Evolutionary conservation across 345 rosid species (phyloP).

Genomic region (Viola odorata): DNA sequence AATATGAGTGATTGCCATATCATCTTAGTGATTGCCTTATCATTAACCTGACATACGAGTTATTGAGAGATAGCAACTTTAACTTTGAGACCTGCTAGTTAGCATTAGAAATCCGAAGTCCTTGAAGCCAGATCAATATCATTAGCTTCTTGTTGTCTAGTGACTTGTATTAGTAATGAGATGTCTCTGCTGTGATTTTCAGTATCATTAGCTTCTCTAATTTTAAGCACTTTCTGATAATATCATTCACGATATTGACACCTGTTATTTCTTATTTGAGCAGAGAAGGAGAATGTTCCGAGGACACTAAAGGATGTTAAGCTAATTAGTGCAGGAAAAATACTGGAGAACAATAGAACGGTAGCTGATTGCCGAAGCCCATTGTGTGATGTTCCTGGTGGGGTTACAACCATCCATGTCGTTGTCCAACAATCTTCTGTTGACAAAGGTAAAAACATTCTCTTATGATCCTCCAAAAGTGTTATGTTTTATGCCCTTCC

Average conservation of each 20-base stretch:
- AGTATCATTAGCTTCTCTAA: background rate
- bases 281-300: constrained; percentile 89
- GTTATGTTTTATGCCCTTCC: background rate
- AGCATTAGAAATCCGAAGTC: background rate
- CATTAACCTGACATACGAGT: background rate
- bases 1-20: no score
- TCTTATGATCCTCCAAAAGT: background rate
- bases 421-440: constrained; percentile 70
- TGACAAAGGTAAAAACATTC: constrained; percentile 55
- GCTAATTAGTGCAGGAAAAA: constrained; percentile 87
- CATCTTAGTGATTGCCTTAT: background rate
- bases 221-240: background rate
- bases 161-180: no score
- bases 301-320: constrained; percentile 83
- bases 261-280: constrained; percentile 4
- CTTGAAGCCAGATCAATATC: background rate
- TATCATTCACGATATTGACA: background rate
- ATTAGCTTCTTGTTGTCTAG: background rate
- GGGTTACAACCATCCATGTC: constrained; percentile 95
- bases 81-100: background rate
- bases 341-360: constrained; percentile 81
- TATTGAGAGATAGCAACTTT: background rate
- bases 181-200: background rate
- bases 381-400: constrained; percentile 67
- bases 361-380: constrained; percentile 80